These are phyloP conservation scores for Carex myosuroides DNA, from an alignment of 176 grass and related monocot genomes.

Conservation along the genomic window DNA sequence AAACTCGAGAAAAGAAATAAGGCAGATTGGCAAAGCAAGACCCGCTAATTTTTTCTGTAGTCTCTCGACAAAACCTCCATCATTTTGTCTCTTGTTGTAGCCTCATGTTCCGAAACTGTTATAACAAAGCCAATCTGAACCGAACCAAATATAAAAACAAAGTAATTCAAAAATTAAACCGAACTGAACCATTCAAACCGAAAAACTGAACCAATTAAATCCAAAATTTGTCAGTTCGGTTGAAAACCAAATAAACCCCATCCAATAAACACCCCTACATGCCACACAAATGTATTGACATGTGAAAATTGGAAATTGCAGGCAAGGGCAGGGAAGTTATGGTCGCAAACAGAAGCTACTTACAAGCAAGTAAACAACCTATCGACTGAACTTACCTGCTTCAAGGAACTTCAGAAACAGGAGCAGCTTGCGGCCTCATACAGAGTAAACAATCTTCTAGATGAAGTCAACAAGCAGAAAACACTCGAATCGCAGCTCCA, in stretches of 20 bases:
- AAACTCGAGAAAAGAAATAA: background rate
- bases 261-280: too few relatives aligned
- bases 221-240: too few relatives aligned
- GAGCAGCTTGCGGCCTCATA: conserved; percentile 62
- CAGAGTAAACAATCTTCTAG: conserved; percentile 44
- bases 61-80: background rate
- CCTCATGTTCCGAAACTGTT: background rate
- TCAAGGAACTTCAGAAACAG: conserved; percentile 83
- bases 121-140: too few relatives aligned
- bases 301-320: conserved; percentile 21
- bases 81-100: background rate
- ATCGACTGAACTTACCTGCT: conserved; percentile 80
- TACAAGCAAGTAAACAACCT: conserved; percentile 82
- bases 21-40: background rate
- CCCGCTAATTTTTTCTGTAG: background rate
- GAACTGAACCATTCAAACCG: too few relatives aligned
- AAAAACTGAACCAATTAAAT: too few relatives aligned
- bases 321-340: conserved; percentile 52
- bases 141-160: too few relatives aligned
- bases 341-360: conserved; percentile 65
- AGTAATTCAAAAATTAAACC: too few relatives aligned
- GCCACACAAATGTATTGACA: conserved; percentile 8
- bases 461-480: conserved; percentile 85
- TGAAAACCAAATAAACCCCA: too few relatives aligned
- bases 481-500: conserved; percentile 55